phyloP scores from a whole-genome alignment of 768 basidiomycete genomes.

The Auricularia cornea region DNA sequence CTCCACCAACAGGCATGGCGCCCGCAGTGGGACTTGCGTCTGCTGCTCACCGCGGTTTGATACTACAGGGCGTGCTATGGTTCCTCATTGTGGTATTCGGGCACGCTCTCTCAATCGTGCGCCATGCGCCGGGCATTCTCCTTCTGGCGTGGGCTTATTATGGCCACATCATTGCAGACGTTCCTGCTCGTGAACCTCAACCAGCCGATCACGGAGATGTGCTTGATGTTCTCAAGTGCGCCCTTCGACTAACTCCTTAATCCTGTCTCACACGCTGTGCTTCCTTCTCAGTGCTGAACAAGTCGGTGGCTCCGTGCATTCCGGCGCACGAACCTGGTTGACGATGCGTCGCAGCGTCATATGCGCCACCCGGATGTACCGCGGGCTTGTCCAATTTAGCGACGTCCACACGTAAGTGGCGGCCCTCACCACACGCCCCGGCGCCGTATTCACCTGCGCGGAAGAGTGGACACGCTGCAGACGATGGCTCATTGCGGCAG shows the following conservation, averaged over 20 bases:
- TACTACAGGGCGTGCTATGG: background rate
- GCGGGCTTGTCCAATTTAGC: background rate
- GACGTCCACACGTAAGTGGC: background rate
- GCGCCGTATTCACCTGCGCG: too few species aligned
- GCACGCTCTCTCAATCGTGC: background rate
- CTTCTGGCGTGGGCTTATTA: too few species aligned
- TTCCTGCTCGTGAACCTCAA: background rate
- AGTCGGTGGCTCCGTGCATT: background rate
- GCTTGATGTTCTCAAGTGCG: background rate
- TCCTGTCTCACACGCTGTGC: background rate
- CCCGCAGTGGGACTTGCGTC: background rate
- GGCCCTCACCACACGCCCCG: too few species aligned
- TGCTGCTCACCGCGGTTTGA: background rate
- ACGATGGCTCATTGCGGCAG: background rate
- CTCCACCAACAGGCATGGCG: background rate
- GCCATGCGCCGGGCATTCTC: too few species aligned
- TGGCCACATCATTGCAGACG: background rate
- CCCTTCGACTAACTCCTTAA: background rate
- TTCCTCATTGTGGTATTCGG: background rate
- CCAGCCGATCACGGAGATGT: background rate
- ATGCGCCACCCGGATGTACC: background rate
- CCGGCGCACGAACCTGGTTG: background rate
- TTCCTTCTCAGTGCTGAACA: background rate
- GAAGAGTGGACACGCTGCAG: background rate
- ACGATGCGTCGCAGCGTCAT: background rate